Evolutionary conservation across 164 flowering plant genomes (phyloP), one percentile per base, ranked within the genome.

Genomic region (Vitis cinerea): DNA sequence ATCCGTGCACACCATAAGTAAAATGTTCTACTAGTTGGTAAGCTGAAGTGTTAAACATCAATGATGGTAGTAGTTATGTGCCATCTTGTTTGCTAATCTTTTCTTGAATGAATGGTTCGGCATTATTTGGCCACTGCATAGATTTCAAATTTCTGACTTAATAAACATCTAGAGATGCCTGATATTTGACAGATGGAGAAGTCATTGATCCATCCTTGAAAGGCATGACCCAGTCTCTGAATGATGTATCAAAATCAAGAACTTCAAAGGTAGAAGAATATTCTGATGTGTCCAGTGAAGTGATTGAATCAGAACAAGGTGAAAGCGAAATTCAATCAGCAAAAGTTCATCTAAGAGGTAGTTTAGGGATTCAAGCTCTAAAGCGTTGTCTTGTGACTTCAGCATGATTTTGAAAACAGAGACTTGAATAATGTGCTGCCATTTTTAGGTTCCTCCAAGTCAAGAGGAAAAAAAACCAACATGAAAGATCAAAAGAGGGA

Each of bases 241-340:
- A 64, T 47, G 74, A 68, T 50, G 68, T 11, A 31, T 65, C 82
- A 59, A 68, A 63, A 44, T 69, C 74, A 30, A 63, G 62, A 16
- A n/a, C 44, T 8, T 52, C 50, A 8, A 79, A 74, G 56, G 77
- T 83, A 14, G 82, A 83, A 50, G 88, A 80, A 71, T 37, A 56
- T 50, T 83, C 90, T 16, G 74, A 72, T 66, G 67, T 75, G 57
- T 83, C 86, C 12, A 80, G 88, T 76, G 87, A 77, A 59, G 67
- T 83, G 71, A 76, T 79, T 58, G 85, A 83, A 66, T 30, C 69
- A 16, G 86, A 83, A 68, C 61, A 58, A 37, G 78, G 61, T 51
- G 81, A 65, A 10, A 44, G 54, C 50, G 90, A 90, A 78, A 78
- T 86, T 67, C 85, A 79, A 65, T 81, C 88, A 12, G 74, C 86